A percentile compares a stretch with the other conserved stretches of the same genome.
Evolutionary conservation across 192 early-diverging fungal genomes (phyloP).

Genomic region (Lobosporangium transversale): DNA sequence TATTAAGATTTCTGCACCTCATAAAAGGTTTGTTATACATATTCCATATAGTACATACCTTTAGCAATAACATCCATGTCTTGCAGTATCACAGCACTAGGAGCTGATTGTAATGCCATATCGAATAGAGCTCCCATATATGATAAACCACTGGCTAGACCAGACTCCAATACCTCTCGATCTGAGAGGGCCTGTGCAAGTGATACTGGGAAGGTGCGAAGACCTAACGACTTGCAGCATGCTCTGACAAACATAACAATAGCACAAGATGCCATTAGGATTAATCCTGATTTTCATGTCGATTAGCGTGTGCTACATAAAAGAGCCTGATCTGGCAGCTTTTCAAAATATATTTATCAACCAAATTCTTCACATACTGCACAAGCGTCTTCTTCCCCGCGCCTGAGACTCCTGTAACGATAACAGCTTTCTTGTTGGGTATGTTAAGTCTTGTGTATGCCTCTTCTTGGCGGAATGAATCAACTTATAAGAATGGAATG

Average conservation of each 20-base stretch:
- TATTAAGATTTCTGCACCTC: too few relatives aligned
- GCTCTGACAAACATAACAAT: background rate
- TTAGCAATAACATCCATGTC: constrained; percentile 62
- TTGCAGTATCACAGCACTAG: constrained; percentile 60
- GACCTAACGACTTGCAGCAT: constrained; percentile 10
- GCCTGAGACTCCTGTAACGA: constrained; percentile 58
- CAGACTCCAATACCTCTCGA: constrained; percentile 39
- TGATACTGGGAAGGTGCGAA: constrained; percentile 34
- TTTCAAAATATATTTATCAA: too few relatives aligned
- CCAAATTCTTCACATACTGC: too few relatives aligned
- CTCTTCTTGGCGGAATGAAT: constrained; percentile 16
- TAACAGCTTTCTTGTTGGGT: constrained; percentile 52
- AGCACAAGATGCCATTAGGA: background rate
- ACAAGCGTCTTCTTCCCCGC: constrained; percentile 58
- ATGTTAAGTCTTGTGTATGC: constrained; percentile 48
- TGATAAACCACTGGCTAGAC: constrained; percentile 14
- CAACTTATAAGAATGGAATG: too few relatives aligned
- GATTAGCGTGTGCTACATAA: too few relatives aligned
- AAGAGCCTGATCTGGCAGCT: too few relatives aligned
- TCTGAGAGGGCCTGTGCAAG: constrained; percentile 31
- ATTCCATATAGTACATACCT: too few relatives aligned
- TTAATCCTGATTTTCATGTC: too few relatives aligned
- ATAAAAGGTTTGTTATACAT: too few relatives aligned
- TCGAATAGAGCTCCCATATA: constrained; percentile 34
- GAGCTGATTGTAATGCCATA: constrained; percentile 54